Percentiles rank a stretch among this genome's conserved stretches.
Conservation (phyloP, 805 yeast species). For the Suhomyces emberorum region DNA sequence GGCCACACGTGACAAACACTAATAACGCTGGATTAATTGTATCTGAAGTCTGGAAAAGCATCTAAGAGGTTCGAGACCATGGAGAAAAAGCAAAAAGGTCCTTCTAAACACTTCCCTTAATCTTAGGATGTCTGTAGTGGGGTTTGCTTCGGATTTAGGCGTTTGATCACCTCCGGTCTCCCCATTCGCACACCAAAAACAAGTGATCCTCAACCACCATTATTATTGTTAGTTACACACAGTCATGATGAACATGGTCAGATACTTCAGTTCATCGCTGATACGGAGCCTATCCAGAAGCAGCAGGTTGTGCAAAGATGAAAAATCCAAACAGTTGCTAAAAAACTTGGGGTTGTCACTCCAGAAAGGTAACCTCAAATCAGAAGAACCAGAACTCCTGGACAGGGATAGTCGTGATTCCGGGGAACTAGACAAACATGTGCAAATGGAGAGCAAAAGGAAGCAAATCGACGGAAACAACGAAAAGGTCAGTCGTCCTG, state of each 20-base stretch:
- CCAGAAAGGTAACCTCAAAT: conserved; percentile 29
- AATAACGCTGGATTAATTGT: no score
- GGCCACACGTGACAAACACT: no score
- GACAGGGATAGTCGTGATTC: neutral
- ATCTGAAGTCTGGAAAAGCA: no score
- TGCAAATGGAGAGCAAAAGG: neutral
- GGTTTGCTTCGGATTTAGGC: no score
- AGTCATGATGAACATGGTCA: neutral
- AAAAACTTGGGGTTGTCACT: conserved; percentile 30
- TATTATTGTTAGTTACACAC: neutral
- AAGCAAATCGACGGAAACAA: neutral
- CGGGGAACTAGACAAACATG: neutral
- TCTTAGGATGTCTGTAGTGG: no score
- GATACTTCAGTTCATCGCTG: conserved; percentile 1
- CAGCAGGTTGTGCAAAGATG: conserved; percentile 5
- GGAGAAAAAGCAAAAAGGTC: no score
- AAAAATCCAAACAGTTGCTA: conserved; percentile 17
- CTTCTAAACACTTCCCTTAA: no score
- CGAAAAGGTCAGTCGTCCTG: neutral
- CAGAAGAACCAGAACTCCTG: conserved; percentile 1
- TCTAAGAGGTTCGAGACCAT: no score
- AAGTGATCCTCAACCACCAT: neutral
- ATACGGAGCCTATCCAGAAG: neutral
- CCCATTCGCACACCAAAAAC: neutral
- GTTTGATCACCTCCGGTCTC: neutral